Percentiles rank a stretch among this genome's conserved stretches.
Conservation (phyloP, 2,329 filamentous ascomycete species). For the Colletotrichum paranaense region DNA sequence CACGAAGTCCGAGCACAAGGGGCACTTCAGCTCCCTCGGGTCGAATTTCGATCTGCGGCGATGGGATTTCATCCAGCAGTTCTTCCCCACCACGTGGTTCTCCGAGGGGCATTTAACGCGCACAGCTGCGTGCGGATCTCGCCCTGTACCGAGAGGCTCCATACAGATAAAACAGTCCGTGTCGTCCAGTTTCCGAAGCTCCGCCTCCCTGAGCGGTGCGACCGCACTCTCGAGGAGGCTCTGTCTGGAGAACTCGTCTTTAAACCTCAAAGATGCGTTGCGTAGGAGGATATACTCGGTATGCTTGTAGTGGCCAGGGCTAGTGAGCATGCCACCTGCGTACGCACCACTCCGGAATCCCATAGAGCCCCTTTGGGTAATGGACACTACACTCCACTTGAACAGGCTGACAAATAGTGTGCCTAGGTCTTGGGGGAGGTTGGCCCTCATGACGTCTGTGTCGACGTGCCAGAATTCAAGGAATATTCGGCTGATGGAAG, state of each 20-base stretch:
- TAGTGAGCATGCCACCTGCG: background rate
- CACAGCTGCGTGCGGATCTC: conserved; percentile 3
- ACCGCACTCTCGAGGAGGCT: background rate
- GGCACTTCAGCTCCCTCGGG: conserved; percentile 1
- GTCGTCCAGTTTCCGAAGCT: background rate
- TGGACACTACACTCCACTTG: too few relatives aligned
- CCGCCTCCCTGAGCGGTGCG: background rate
- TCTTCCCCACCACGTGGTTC: conserved; percentile 10
- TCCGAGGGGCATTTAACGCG: background rate
- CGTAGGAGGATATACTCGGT: background rate
- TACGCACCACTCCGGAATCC: background rate
- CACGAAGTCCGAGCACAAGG: background rate
- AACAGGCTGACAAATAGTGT: background rate
- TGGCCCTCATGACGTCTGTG: background rate
- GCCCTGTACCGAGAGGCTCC: background rate
- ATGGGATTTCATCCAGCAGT: conserved; percentile 9
- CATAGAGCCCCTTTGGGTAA: background rate
- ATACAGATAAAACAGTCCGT: background rate
- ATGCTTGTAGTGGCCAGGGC: background rate
- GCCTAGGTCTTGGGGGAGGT: background rate
- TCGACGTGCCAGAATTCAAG: background rate
- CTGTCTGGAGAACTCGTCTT: background rate
- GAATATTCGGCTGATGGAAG: background rate
- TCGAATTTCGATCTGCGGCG: background rate
- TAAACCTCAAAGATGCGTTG: background rate